These are phyloP conservation scores for Colletotrichum liaoningense DNA, from an alignment of 2,329 filamentous ascomycete species.

Conservation along the genomic window DNA sequence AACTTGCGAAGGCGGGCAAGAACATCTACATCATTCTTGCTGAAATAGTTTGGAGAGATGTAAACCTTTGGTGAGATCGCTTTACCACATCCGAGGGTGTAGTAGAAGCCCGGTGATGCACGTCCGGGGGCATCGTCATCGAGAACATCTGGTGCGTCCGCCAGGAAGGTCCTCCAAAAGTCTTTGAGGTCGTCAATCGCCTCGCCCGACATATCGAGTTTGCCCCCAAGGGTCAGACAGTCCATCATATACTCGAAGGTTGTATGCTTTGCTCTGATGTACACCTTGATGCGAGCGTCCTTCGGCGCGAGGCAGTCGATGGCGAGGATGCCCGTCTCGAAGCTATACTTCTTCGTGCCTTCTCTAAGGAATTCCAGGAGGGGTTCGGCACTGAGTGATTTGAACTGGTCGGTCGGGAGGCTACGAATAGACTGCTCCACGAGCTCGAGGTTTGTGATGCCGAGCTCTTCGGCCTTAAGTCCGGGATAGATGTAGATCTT, in stretches of 20 bases:
- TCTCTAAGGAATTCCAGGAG: slow-evolving; percentile 25
- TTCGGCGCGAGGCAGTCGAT: slow-evolving; percentile 26
- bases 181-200: slow-evolving; percentile 29
- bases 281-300: slow-evolving; percentile 30
- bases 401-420: slow-evolving; percentile 14
- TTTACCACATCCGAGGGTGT: slow-evolving; percentile 27
- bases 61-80: slow-evolving; percentile 32
- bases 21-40: slow-evolving; percentile 23
- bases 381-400: slow-evolving; percentile 12
- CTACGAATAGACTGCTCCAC: slow-evolving; percentile 26
- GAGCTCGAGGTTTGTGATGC: slow-evolving; percentile 29
- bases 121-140: slow-evolving; percentile 23
- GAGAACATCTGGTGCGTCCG: slow-evolving; percentile 15
- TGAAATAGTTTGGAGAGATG: slow-evolving; percentile 28
- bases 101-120: slow-evolving; percentile 30
- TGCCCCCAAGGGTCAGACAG: slow-evolving; percentile 27
- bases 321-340: slow-evolving; percentile 31
- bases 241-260: slow-evolving; percentile 33
- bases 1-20: slow-evolving; percentile 26
- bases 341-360: slow-evolving; percentile 24
- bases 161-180: slow-evolving; percentile 23
- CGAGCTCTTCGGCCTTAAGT: slow-evolving; percentile 26
- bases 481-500: slow-evolving; percentile 34
- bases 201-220: slow-evolving; percentile 32
- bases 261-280: slow-evolving; percentile 24